Evolutionary conservation across 1,284 basidiomycete genomes (phyloP).

Genomic region (Meripilus lineatus): DNA sequence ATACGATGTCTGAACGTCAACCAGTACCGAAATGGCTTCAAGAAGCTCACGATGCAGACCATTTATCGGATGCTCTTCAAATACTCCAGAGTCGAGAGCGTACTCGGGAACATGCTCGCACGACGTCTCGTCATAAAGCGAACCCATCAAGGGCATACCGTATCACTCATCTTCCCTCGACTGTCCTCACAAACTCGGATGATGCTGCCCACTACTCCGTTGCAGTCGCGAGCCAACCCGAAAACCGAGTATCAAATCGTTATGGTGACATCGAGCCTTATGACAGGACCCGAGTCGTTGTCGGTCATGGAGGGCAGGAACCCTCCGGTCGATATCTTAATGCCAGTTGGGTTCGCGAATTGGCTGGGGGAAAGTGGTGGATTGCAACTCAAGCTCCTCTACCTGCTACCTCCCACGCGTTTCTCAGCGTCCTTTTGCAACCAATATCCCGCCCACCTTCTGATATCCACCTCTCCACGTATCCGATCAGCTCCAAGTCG

Average conservation of each 20-base stretch:
- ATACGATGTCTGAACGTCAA: too few species aligned
- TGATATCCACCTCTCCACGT: conserved; percentile 14
- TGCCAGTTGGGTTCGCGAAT: conserved; percentile 78
- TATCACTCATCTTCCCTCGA: conserved; percentile 18
- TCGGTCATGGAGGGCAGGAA: conserved; percentile 26
- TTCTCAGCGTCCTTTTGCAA: conserved; percentile 63
- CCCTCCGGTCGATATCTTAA: conserved; percentile 61
- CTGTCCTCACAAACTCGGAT: conserved; percentile 18
- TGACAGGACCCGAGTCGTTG: conserved; percentile 68
- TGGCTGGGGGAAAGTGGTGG: conserved; percentile 71
- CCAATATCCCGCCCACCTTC: conserved; percentile 38
- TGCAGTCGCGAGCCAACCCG: conserved; percentile 37
- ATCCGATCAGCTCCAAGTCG: conserved; percentile 9
- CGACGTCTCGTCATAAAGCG: conserved; percentile 28
- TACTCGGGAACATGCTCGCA: conserved; percentile 29
- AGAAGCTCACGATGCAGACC: conserved; percentile 25
- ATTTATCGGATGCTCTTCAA: conserved; percentile 31
- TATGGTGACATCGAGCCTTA: conserved; percentile 73
- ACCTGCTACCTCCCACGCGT: conserved; percentile 62
- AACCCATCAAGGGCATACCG: conserved; percentile 22
- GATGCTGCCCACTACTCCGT: conserved; percentile 49
- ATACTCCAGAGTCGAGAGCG: conserved; percentile 40
- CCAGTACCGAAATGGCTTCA: conserved; percentile 26
- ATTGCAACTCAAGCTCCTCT: conserved; percentile 82
- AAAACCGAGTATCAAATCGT: conserved; percentile 54